Conservation (phyloP, 345 rosid species). For the Cardamine occulta region DNA sequence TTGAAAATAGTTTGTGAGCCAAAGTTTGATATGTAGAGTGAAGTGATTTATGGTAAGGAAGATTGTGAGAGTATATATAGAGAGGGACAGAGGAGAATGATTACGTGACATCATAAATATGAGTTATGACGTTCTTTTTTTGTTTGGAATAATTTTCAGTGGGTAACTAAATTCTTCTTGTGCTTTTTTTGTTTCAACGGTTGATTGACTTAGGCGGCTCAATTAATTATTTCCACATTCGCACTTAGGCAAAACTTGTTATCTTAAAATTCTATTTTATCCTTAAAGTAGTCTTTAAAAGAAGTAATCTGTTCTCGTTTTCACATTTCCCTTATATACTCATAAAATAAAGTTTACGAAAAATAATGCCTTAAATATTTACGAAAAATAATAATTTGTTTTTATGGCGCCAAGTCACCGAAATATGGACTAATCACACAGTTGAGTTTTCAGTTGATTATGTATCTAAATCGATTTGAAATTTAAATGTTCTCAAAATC, state of each 20-base stretch:
- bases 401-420: background rate
- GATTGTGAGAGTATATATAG: slow-evolving; percentile 27
- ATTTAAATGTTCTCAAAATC: no score
- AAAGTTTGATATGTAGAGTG: slow-evolving; percentile 30
- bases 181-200: slow-evolving; percentile 30
- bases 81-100: slow-evolving; percentile 8
- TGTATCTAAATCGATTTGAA: no score
- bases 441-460: background rate
- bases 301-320: slow-evolving; percentile 21
- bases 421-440: background rate
- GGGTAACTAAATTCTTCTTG: slow-evolving; percentile 35
- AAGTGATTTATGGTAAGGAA: slow-evolving; percentile 36
- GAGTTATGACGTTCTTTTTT: slow-evolving; percentile 13
- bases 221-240: slow-evolving; percentile 40
- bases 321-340: slow-evolving; percentile 19
- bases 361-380: background rate
- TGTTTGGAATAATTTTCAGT: slow-evolving; percentile 25
- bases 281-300: slow-evolving; percentile 28
- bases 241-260: slow-evolving; percentile 33
- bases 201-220: slow-evolving; percentile 42
- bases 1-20: background rate
- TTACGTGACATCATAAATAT: slow-evolving; percentile 19
- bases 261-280: background rate
- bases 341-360: background rate
- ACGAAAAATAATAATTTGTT: background rate